Conservation (phyloP, 306 rosid genomes). For the Pueraria montana region DNA sequence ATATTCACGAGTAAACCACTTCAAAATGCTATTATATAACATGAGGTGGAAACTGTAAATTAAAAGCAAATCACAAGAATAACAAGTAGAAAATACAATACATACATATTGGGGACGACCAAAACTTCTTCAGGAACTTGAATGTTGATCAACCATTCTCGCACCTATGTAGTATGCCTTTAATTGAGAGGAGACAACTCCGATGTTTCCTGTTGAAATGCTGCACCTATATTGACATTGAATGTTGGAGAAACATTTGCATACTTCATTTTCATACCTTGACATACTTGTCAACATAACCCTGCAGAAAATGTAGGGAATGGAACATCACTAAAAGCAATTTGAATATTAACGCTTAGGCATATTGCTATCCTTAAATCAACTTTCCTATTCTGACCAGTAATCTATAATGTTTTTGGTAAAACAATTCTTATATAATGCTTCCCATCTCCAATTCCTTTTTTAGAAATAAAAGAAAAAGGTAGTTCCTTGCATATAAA, state of each 20-base stretch:
- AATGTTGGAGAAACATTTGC: slow-evolving; percentile 34
- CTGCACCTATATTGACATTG: slow-evolving; percentile 33
- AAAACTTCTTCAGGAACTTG: slow-evolving; percentile 45
- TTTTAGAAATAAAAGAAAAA: not conserved
- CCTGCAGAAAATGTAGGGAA: slow-evolving; percentile 61
- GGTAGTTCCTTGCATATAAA: not conserved
- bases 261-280: slow-evolving; percentile 55
- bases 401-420: not conserved
- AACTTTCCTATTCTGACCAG: slow-evolving; percentile 13
- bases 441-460: slow-evolving; percentile 32
- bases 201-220: slow-evolving; percentile 38
- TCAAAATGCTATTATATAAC: slow-evolving; percentile 39
- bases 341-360: slow-evolving; percentile 5
- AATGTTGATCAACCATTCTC: slow-evolving; percentile 43
- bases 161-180: slow-evolving; percentile 36
- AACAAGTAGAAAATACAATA: slow-evolving; percentile 50
- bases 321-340: slow-evolving; percentile 37
- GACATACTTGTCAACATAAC: slow-evolving; percentile 88
- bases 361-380: not conserved
- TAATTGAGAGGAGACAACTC: slow-evolving; percentile 27
- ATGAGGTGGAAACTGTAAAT: slow-evolving; percentile 40
- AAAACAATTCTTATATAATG: slow-evolving; percentile 3
- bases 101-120: slow-evolving; percentile 56
- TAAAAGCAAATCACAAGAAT: slow-evolving; percentile 42
- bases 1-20: slow-evolving; percentile 31